Evolutionary conservation across 495 filamentous ascomycete species (phyloP).

Genomic region (Aspergillus sclerotioniger): DNA sequence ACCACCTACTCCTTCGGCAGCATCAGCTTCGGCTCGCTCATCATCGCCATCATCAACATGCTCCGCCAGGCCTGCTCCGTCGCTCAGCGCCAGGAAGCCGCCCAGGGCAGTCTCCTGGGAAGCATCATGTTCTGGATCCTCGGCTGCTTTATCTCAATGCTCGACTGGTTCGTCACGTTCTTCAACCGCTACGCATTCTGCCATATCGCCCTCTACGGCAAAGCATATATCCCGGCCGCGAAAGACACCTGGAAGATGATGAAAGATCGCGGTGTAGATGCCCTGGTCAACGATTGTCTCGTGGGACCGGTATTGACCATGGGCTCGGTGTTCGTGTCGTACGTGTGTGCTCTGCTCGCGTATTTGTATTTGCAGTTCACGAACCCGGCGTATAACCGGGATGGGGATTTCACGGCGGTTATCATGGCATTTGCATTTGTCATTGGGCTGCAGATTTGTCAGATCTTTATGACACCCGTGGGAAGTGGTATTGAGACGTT

Average conservation of each 20-base stretch:
- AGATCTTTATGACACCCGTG: constrained; percentile 82
- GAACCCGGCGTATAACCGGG: constrained; percentile 69
- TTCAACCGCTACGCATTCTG: constrained; percentile 81
- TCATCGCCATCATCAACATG: constrained; percentile 86
- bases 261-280: constrained; percentile 86
- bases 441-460: constrained; percentile 81
- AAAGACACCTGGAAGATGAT: constrained; percentile 91
- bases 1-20: constrained; percentile 90
- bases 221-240: constrained; percentile 76
- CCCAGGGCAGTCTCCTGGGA: constrained; percentile 66
- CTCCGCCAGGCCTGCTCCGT: constrained; percentile 74
- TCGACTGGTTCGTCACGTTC: constrained; percentile 78
- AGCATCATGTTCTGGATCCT: constrained; percentile 68
- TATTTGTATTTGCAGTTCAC: constrained; percentile 85
- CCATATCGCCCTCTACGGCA: constrained; percentile 89
- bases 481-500: constrained; percentile 67
- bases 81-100: constrained; percentile 61
- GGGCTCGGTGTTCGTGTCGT: constrained; percentile 80
- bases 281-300: constrained; percentile 84
- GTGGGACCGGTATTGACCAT: constrained; percentile 88
- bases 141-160: constrained; percentile 69
- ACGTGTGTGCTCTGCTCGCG: constrained; percentile 74
- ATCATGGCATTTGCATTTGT: constrained; percentile 82
- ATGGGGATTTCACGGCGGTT: constrained; percentile 68
- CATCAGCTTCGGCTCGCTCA: constrained; percentile 78